Evolutionary conservation across 495 filamentous ascomycete genomes (phyloP), one percentile per base, ranked within the genome.

Genomic region (Penicillium paradoxum): DNA sequence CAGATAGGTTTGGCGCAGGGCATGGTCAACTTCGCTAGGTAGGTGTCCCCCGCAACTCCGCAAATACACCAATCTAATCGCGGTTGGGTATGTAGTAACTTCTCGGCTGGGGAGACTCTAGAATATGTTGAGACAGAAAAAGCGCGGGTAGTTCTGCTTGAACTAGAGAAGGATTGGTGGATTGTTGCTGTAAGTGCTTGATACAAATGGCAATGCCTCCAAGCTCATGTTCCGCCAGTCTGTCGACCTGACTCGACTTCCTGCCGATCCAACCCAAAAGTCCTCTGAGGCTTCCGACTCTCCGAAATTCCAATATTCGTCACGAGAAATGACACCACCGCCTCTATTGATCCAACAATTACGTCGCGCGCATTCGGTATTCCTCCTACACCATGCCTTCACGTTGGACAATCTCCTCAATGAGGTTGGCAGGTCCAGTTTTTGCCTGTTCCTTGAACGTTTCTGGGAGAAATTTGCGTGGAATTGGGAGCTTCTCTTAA

Each of bases 1-100:
- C 90, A 95, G 72, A 88, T 98, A 66, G 93, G 93, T n/a, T 80
- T 98, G 57, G 95, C 93, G 46, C 93, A 99, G 75, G 93, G 91
- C 48, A 96, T 97, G 83, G 89, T 96, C 52, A 87, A 86, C 68
- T 97, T 99, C 72, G 87, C 88, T 56, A 83, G 77, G 85, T 88
- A 67, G 46, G 72, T 51, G 42, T 50, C 21, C 38, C 51, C 49
- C 47, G 36, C 49, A 27, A 57, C 50, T 48, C 30, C 33, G 19
- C 36, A 41, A 19, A 51, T 21, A 49, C 29, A 34, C 17, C 4
- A 47, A 29, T 22, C 60, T 64, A 32, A 64, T 59, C 34, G 7
- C 8, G 1, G 22, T 49, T 48, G n/a, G n/a, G 42, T 36, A 15
- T 36, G 14, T 50, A 88, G 85, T 57, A 87, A 84, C 55, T 97